Evolutionary conservation across 1,284 basidiomycete genomes (phyloP), one percentile per base, ranked within the genome.

Genomic region (Ceratobasidium sp.): DNA sequence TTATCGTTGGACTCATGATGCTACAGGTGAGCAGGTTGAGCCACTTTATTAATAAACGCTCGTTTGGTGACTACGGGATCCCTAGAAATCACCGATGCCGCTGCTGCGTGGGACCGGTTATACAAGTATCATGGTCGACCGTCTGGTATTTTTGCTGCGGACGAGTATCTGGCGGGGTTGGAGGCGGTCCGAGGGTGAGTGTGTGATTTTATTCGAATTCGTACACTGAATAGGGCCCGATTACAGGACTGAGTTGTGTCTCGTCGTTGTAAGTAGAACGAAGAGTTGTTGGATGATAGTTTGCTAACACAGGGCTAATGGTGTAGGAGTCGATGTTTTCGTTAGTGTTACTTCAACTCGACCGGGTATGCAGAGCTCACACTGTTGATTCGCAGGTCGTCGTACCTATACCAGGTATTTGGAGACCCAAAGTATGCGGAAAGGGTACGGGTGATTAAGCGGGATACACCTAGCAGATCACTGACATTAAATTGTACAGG

Each of bases 91-190:
- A 86, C 87, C 74, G 82, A 83, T 15, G 87, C 87, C 22, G 89
- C 88, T 80, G 80, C 83, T 46, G 88, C 87, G 1, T 90, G 89
- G 88, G 89, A 90, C 79, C 79, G 89, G 73, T 80, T 90, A 19
- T 90, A 89, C 84, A 80, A 89, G 80, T 90, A 90, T 80, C 89
- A 90, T 77, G 89, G 89, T 11, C 85, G 88, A 1, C 89, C 89
- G 0, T 89, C 88, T 2, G 89, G 89, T 1, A 89, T 89, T 15
- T 89, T 85, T 78, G 88, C 87, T 43, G 89, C 89, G 5, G 89
- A 90, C 74, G 89, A 90, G 79, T 89, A 89, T 77, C 83, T 90
- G 3, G 88, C 89, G 25, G 88, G 89, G 19, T 81, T 88, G 7
- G 87, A 87, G 78, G 88, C 89, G 25, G 82, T 84, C 43, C 81